Conservation (phyloP, 2,329 filamentous ascomycete species). For the Pestalotiopsis sp. region DNA sequence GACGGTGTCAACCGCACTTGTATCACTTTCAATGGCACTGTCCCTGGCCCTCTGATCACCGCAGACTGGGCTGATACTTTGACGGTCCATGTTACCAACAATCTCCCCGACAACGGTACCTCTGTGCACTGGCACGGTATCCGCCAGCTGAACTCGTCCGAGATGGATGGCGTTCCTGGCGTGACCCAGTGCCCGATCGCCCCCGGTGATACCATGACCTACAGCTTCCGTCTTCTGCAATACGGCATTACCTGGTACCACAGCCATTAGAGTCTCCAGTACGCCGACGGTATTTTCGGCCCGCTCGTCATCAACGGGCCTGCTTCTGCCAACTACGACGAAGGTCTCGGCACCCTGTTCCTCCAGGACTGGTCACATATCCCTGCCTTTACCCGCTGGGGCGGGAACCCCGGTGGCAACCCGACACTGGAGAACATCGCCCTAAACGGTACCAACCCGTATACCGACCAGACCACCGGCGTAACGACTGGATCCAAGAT, state of each 20-base stretch:
- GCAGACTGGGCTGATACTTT: constrained; percentile 50
- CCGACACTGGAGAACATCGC: constrained; percentile 43
- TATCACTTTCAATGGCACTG: constrained; percentile 50
- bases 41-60: constrained; percentile 59
- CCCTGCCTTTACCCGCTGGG: constrained; percentile 38
- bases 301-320: constrained; percentile 63
- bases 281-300: constrained; percentile 56
- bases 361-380: constrained; percentile 61
- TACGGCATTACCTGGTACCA: constrained; percentile 63
- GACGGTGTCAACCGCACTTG: too few relatives aligned
- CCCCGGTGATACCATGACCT: constrained; percentile 53
- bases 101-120: constrained; percentile 55
- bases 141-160: constrained; percentile 52
- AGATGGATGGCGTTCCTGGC: constrained; percentile 56
- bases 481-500: constrained; percentile 16
- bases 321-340: constrained; percentile 58
- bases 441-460: constrained; percentile 31
- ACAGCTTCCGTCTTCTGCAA: constrained; percentile 53
- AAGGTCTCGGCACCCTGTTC: constrained; percentile 60
- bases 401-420: constrained; percentile 28
- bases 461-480: constrained; percentile 23
- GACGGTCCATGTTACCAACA: constrained; percentile 57
- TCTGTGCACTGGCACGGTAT: constrained; percentile 67
- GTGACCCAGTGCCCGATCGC: constrained; percentile 53
- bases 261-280: constrained; percentile 53